phyloP scores from a whole-genome alignment of 2,329 filamentous ascomycete species.

The Hypomyces rosellus region DNA sequence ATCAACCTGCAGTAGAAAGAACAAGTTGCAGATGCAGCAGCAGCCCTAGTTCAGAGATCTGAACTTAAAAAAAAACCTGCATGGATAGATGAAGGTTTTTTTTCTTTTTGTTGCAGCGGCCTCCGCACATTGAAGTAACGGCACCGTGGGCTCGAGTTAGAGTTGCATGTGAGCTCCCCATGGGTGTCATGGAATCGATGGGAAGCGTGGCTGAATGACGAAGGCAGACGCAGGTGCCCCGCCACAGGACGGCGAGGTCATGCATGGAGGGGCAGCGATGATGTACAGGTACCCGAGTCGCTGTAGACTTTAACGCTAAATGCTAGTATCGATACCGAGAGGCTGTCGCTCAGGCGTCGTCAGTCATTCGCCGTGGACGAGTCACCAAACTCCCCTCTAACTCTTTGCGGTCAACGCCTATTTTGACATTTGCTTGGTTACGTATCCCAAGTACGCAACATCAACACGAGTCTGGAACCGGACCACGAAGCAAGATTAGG shows the following conservation, averaged over 20 bases:
- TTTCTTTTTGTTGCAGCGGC: too few species aligned
- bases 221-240: conserved; percentile 11
- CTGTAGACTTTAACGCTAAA: background rate
- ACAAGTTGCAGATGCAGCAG: too few species aligned
- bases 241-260: conserved; percentile 2
- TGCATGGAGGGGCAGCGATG: background rate
- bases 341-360: background rate
- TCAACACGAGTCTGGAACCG: background rate
- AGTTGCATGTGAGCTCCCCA: conserved; percentile 10
- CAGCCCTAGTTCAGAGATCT: too few species aligned
- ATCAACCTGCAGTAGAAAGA: too few species aligned
- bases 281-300: conserved; percentile 3
- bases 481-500: too few species aligned
- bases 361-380: background rate
- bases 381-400: background rate
- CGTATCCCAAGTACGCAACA: conserved; percentile 10
- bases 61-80: too few species aligned
- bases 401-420: conserved; percentile 4
- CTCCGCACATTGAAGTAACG: background rate
- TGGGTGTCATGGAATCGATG: too few species aligned
- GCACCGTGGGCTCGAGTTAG: conserved; percentile 1
- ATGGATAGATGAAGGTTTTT: too few species aligned
- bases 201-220: conserved; percentile 10
- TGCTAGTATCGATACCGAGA: background rate
- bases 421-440: background rate